Percentiles rank a stretch among this genome's conserved stretches.
These are phyloP conservation scores for Umbilicus rupestris DNA, from an alignment of 164 flowering plant genomes.

Conservation along the genomic window DNA sequence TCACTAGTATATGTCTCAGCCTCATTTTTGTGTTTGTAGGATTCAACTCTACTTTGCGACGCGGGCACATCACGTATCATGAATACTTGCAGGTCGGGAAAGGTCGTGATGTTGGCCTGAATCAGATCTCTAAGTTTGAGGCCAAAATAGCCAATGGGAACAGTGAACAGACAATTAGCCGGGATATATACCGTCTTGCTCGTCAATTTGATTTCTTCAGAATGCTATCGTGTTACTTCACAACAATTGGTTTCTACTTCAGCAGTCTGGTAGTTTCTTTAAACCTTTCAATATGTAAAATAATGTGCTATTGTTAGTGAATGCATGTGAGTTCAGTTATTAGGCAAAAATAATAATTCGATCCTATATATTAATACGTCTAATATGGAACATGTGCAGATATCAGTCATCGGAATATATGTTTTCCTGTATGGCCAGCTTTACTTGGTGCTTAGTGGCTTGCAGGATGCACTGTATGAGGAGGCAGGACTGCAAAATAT, in stretches of 20 bases:
- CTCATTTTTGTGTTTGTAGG: conserved; percentile 30
- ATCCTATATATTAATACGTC: not conserved
- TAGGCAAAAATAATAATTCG: not conserved
- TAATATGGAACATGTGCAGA: conserved; percentile 32
- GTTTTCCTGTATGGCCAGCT: conserved; percentile 94
- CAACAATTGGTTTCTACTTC: conserved; percentile 87
- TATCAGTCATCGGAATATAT: conserved; percentile 68
- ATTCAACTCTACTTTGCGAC: conserved; percentile 62
- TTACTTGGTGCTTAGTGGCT: conserved; percentile 85
- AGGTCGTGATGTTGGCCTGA: conserved; percentile 94
- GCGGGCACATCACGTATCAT: conserved; percentile 69
- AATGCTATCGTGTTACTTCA: conserved; percentile 90
- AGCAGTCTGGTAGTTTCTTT: conserved; percentile 60
- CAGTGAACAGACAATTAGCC: conserved; percentile 87
- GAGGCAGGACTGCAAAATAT: conserved; percentile 59
- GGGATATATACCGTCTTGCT: conserved; percentile 83
- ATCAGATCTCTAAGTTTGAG: conserved; percentile 86
- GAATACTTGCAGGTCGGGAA: conserved; percentile 96
- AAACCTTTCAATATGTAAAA: not conserved
- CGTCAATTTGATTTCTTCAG: conserved; percentile 82
- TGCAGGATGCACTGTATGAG: conserved; percentile 50
- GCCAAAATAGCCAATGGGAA: conserved; percentile 95
- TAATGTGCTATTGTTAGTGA: not conserved
- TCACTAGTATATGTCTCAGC: not conserved
- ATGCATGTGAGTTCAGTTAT: not conserved